These are phyloP conservation scores for Dorcoceras hygrometricum DNA, from an alignment of 257 asterid species.

Conservation along the genomic window DNA sequence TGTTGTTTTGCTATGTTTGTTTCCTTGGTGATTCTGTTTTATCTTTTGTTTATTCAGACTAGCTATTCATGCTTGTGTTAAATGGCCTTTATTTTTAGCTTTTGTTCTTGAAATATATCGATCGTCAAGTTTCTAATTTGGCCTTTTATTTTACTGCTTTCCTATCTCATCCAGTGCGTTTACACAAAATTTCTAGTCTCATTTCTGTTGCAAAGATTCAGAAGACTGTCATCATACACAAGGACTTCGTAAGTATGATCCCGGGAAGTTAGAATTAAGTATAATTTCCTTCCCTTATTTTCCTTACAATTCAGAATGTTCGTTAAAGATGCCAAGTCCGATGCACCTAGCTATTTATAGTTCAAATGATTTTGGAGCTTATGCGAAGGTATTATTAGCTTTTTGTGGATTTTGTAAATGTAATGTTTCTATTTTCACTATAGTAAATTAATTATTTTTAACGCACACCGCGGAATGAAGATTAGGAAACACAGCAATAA, in stretches of 20 bases:
- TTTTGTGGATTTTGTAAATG: constrained; percentile 11
- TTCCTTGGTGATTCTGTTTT: background rate
- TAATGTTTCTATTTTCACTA: constrained; percentile 11
- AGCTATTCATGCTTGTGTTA: background rate
- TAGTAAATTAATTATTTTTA: too few species aligned
- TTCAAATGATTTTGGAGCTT: constrained; percentile 89
- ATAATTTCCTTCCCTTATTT: constrained; percentile 9
- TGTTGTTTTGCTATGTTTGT: too few species aligned
- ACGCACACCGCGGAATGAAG: too few species aligned
- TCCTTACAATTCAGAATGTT: constrained; percentile 59
- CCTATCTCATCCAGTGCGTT: constrained; percentile 42
- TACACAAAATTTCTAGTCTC: constrained; percentile 33
- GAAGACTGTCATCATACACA: constrained; percentile 58
- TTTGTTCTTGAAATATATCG: constrained; percentile 10
- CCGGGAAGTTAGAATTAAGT: constrained; percentile 11
- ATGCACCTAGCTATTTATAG: constrained; percentile 85
- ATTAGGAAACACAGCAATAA: too few species aligned
- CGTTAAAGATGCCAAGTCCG: constrained; percentile 84
- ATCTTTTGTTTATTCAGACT: background rate
- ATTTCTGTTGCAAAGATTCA: constrained; percentile 35
- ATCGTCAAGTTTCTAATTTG: constrained; percentile 11
- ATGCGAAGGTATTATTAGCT: constrained; percentile 67
- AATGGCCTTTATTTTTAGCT: background rate
- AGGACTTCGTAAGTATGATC: constrained; percentile 67
- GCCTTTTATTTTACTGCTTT: constrained; percentile 87